Base-by-base conservation (phyloP, 2,329 filamentous ascomycete genomes). In the Nigrograna mackinnonii region DNA sequence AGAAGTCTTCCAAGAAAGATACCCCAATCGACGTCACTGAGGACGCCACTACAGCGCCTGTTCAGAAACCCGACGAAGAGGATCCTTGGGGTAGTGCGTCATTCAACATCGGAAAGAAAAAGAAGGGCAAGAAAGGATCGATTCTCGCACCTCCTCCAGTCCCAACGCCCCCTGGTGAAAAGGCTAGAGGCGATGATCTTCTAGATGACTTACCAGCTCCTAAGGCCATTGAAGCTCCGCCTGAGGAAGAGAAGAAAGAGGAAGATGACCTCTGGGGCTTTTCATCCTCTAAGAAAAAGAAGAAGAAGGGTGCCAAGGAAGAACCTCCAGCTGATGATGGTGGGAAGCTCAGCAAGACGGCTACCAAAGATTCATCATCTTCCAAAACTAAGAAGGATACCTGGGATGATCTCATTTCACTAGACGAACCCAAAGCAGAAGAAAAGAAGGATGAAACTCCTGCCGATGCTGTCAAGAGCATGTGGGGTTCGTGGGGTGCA, bases 71-170 rank as follows among this genome's bases (percentile, higher is more conserved):
- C 16, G 72, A 75, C 35, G 64, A 67, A n/a, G 66, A 68, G 6
- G 63, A 67, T 42, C 66, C 64, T 6, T 68, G 60, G 59, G 64
- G 62, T 14, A 67, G 66, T 36, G 60, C 59, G 32, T 50, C 54
- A 9, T 68, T 69, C 45, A 67, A 65, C 37, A 66, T 70, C 18
- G 69, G 73, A 9, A 80, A 80, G 56, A 81, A 80, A 47, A 81
- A 80, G 66, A 82, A 82, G 60, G 66, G 69, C 32, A 79, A 75
- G 56, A 81, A 80, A 55, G 67, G 71, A 12, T 70, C 74, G 5
- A 61, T 77, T 18, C 75, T 80, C 43, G 66, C 79, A 33, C 69
- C 70, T 44, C 70, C 73, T 24, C 67, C 76, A 50, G 71, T 78
- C 47, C 73, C 70, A 42, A 68, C 74, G 19, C 71, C 76, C 46